Base-by-base conservation (phyloP, 352 stramenopile species). In the Detonula confervacea region DNA sequence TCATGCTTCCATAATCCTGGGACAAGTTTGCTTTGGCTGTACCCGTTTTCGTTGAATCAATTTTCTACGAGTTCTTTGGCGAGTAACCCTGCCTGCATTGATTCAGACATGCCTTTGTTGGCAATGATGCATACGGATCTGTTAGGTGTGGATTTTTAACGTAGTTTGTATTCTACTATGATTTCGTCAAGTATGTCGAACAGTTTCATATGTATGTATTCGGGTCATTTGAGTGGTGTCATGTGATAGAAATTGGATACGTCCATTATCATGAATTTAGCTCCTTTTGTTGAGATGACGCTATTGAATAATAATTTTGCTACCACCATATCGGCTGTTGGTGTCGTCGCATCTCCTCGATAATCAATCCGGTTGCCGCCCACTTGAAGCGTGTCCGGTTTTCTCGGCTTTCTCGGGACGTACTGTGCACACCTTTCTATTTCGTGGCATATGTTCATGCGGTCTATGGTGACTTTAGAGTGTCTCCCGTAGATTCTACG, bases 291-390 rank as follows among this genome's bases (percentile, higher is more conserved):
- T 14, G 71, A 86, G 1, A 86, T 49, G 1, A 79, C 55, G 46
- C 68, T 84, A 47, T 84, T 82, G 44, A 81, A 29, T 0, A 76
- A 35, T 12, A 67, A 25, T 51, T 82, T 84, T 9, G 61, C 46
- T 3, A 74, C 65, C 20, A 42, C 55, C 18, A 87, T 25, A 11
- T 72, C 56, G 0, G 73, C 68, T 1, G 68, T 81, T 44, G 51
- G 33, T 9, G 79, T 87, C 30, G 30, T 22, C 1, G 54, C 37
- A 0, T 29, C 35, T 1, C 37, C 29, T 33, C 18, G n/a, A 18
- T 68, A 68, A 25, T 68, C 18, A 11, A 68, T 51, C 1, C 27
- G 27, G 39, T 60, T 39, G 24, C 51, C n/a, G 0, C 54, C 54
- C 2, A 46, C 29, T 27, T 62, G 16, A 62, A 27, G 2, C 54